phyloP scores from a whole-genome alignment of 768 basidiomycete genomes.

The Guyanaporus albipodus region DNA sequence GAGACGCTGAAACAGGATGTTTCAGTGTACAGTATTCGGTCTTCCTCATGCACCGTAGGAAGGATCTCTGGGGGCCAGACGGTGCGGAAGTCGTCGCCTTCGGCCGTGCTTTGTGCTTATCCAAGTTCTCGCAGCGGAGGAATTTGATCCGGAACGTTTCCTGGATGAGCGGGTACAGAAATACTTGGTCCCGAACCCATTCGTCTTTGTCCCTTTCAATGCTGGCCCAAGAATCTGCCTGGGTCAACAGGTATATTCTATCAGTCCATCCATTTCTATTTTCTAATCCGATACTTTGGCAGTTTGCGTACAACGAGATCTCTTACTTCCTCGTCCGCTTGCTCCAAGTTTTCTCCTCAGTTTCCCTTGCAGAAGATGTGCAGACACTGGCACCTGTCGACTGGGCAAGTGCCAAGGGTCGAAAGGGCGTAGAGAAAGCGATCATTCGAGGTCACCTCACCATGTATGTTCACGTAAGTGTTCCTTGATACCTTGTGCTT shows the following conservation, averaged over 20 bases:
- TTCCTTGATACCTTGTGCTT: neutral
- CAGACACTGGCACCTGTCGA: conserved; percentile 44
- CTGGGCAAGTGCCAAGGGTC: conserved; percentile 36
- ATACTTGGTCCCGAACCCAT: conserved; percentile 53
- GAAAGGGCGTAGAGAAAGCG: conserved; percentile 45
- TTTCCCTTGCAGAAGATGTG: conserved; percentile 43
- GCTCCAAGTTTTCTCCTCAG: conserved; percentile 48
- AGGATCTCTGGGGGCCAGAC: conserved; percentile 66
- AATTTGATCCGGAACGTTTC: conserved; percentile 68
- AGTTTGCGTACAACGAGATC: conserved; percentile 66
- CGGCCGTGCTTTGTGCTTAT: neutral
- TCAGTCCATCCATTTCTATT: no score
- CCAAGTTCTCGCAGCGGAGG: conserved; percentile 36
- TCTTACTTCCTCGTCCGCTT: conserved; percentile 62
- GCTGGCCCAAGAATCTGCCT: conserved; percentile 38
- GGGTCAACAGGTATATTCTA: conserved; percentile 32
- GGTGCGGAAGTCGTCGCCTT: conserved; percentile 32
- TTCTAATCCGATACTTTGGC: neutral
- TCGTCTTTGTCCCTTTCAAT: conserved; percentile 44
- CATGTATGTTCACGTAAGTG: conserved; percentile 44
- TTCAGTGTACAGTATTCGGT: conserved; percentile 44
- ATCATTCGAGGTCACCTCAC: conserved; percentile 50
- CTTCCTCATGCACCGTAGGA: conserved; percentile 56
- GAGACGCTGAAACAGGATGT: neutral
- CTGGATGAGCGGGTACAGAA: conserved; percentile 56